Evolutionary conservation across 768 basidiomycete genomes (phyloP).

Genomic region (Mycena albidolilacea): DNA sequence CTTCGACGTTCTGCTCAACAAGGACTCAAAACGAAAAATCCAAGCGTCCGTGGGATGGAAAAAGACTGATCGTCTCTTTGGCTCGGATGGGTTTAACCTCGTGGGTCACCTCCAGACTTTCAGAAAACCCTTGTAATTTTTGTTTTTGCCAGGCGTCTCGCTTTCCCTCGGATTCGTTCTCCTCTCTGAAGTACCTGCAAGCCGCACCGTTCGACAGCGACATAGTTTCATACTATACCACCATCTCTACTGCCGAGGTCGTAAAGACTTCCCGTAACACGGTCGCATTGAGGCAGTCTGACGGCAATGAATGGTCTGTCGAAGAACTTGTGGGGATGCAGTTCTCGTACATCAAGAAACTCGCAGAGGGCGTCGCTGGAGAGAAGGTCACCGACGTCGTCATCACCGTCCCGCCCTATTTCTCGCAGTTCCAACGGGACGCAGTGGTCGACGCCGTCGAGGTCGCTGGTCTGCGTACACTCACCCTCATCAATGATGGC

Average conservation of each 20-base stretch:
- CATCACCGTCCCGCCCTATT: slow-evolving; percentile 92
- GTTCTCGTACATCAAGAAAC: slow-evolving; percentile 88
- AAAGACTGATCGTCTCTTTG: slow-evolving; percentile 90
- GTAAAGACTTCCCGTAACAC: slow-evolving; percentile 72
- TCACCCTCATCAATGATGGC: slow-evolving; percentile 93
- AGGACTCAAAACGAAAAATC: slow-evolving; percentile 97
- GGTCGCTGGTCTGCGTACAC: slow-evolving; percentile 86
- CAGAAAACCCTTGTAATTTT: slow-evolving; percentile 10
- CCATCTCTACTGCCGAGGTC: slow-evolving; percentile 69
- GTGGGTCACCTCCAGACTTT: slow-evolving; percentile 63
- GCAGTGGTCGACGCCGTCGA: slow-evolving; percentile 94
- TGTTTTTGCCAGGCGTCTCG: slow-evolving; percentile 79
- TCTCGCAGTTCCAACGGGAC: slow-evolving; percentile 91
- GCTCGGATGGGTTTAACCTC: slow-evolving; percentile 88
- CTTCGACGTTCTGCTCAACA: slow-evolving; percentile 96
- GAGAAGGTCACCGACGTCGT: slow-evolving; percentile 90
- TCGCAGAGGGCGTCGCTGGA: slow-evolving; percentile 83
- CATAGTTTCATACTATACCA: slow-evolving; percentile 69
- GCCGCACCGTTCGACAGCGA: slow-evolving; percentile 76
- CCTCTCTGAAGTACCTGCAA: slow-evolving; percentile 87
- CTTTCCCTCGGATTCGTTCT: slow-evolving; percentile 91
- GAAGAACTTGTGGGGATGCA: slow-evolving; percentile 98
- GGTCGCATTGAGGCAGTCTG: slow-evolving; percentile 70
- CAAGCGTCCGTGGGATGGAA: slow-evolving; percentile 94
- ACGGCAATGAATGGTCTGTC: slow-evolving; percentile 80